Evolutionary conservation across 1,139 yeast genomes (phyloP), one percentile per base, ranked within the genome.

Genomic region (Hansenula sp.): DNA sequence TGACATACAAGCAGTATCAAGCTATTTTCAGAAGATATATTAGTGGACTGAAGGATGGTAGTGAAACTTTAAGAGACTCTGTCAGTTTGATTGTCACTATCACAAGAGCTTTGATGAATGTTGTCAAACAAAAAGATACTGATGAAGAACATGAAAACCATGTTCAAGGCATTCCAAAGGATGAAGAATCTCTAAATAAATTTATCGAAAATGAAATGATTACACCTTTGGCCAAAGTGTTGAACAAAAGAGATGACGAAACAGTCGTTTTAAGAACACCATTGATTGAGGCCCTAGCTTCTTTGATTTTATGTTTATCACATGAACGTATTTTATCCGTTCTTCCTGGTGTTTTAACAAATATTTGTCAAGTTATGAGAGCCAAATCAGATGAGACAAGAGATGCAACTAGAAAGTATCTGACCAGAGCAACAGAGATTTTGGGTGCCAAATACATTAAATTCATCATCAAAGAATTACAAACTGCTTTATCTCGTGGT

Each of bases 321-420:
- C 72, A 74, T 13, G 81, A 79, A 0, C 68, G 72, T 37, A 67
- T 86, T 36, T 76, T 74, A 25, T 61, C 72, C 9, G 79, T 81
- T 43, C 73, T 93, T 27, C 96, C 98, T 0, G 94, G 95, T 33
- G 76, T 86, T 21, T 71, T 93, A 54, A 88, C 96, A 0, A 81
- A 83, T 49, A 74, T 90, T 18, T 90, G 96, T 62, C 98, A 93
- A 62, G 85, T 89, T 37, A 71, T 93, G 63, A 77, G 97, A 53
- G 82, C 96, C 27, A 79, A 90, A 59, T 80, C 93, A 3, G 96
- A 89, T 62, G 96, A 86, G 48, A 71, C 91, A 43, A 81, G 99
- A 67, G 97, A 93, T 59, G 81, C 89, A 11, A 82, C 89, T 11
- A 78, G 99, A 59, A 84, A 81, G 50, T 81, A 87, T 19, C 69